Percentiles rank a stretch among this genome's conserved stretches.
phyloP scores from a whole-genome alignment of 2,329 filamentous ascomycete genomes.

The Xylogone sp. region DNA sequence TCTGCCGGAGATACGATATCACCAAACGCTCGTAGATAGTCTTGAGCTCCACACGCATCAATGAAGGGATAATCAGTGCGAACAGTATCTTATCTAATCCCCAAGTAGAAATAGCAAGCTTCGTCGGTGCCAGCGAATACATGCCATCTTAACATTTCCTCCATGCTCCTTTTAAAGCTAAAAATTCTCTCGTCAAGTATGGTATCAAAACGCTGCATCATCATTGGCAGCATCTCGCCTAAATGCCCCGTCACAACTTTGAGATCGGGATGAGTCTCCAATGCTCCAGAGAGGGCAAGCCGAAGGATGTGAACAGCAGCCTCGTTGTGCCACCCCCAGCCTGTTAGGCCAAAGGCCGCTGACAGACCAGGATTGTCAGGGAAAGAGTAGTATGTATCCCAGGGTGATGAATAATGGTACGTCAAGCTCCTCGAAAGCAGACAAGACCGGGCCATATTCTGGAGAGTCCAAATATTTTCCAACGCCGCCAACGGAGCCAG shows the following conservation, averaged over 20 bases:
- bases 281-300: slow-evolving; percentile 47
- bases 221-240: slow-evolving; percentile 48
- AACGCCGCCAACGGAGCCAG: too few relatives aligned
- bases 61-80: too few relatives aligned
- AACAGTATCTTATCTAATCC: too few relatives aligned
- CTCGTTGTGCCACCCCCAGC: slow-evolving; percentile 46
- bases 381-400: slow-evolving; percentile 17
- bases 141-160: too few relatives aligned
- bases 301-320: slow-evolving; percentile 41
- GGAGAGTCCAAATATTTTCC: slow-evolving; percentile 15
- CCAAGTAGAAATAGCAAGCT: too few relatives aligned
- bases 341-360: slow-evolving; percentile 32
- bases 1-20: too few relatives aligned
- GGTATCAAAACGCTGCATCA: slow-evolving; percentile 40
- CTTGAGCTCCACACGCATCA: too few relatives aligned
- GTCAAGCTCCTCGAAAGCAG: slow-evolving; percentile 29
- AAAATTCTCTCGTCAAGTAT: neutral
- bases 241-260: slow-evolving; percentile 50
- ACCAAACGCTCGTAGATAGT: too few relatives aligned
- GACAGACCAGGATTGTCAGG: slow-evolving; percentile 20
- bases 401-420: slow-evolving; percentile 39
- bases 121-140: too few relatives aligned
- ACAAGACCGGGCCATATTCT: slow-evolving; percentile 38
- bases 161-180: too few relatives aligned
- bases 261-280: slow-evolving; percentile 47